phyloP scores from a whole-genome alignment of 2,329 filamentous ascomycete genomes.

The Gnomoniopsis smithogilvyi region DNA sequence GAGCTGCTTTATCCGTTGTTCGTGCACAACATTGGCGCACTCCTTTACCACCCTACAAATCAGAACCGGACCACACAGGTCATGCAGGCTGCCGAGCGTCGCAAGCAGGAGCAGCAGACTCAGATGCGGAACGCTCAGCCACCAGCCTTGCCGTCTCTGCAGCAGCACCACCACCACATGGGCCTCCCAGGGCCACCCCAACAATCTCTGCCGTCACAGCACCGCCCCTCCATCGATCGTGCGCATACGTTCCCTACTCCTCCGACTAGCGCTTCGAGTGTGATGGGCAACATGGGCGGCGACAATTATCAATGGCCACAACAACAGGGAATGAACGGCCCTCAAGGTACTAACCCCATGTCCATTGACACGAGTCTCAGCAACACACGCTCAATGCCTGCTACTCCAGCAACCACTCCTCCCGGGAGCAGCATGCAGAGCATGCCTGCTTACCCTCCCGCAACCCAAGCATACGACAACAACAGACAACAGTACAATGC shows the following conservation, averaged over 20 bases:
- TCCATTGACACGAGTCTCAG: constrained; percentile 77
- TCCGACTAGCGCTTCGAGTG: constrained; percentile 86
- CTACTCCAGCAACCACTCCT: constrained; percentile 86
- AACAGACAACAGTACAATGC: constrained; percentile 77
- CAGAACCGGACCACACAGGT: constrained; percentile 78
- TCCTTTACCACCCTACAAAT: constrained; percentile 92
- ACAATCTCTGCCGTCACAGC: constrained; percentile 60
- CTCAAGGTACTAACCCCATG: constrained; percentile 66
- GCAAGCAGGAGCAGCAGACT: constrained; percentile 66
- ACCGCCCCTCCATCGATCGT: constrained; percentile 75
- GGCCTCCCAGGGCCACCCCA: constrained; percentile 51
- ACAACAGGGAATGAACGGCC: constrained; percentile 55
- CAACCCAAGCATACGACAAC: constrained; percentile 69
- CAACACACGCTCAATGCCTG: constrained; percentile 81
- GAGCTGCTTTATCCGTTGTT: constrained; percentile 93
- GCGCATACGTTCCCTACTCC: constrained; percentile 93
- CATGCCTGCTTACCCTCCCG: constrained; percentile 73
- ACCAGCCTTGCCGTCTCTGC: constrained; percentile 64
- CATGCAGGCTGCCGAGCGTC: constrained; percentile 78
- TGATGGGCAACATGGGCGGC: constrained; percentile 69
- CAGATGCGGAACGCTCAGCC: constrained; percentile 60
- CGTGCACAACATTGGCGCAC: constrained; percentile 91
- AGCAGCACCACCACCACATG: constrained; percentile 61
- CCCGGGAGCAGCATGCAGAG: constrained; percentile 73
- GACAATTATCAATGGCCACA: constrained; percentile 78